These are phyloP conservation scores for Coemansia sp. DNA, from an alignment of 192 early-diverging fungal genomes.

Conservation along the genomic window DNA sequence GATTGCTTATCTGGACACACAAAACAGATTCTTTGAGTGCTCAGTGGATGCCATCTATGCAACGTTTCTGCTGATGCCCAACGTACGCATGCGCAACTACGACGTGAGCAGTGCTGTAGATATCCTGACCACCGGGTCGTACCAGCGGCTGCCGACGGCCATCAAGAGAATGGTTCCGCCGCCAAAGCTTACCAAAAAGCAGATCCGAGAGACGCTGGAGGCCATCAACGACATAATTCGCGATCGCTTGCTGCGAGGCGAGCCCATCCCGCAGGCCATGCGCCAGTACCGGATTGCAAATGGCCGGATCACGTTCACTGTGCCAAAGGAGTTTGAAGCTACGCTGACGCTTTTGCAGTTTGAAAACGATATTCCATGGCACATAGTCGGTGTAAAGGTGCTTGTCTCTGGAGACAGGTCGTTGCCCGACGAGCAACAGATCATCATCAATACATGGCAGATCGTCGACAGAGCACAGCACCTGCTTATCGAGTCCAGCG, in stretches of 20 bases:
- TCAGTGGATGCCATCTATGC: conserved; percentile 64
- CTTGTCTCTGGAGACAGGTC: conserved; percentile 56
- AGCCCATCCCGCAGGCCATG: conserved; percentile 71
- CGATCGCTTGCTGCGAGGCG: conserved; percentile 67
- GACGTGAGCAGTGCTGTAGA: conserved; percentile 84
- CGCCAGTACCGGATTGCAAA: conserved; percentile 60
- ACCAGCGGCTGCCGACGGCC: conserved; percentile 73
- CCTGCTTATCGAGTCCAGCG: conserved; percentile 26
- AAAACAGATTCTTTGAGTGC: conserved; percentile 61
- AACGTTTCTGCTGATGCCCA: conserved; percentile 53
- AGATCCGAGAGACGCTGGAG: conserved; percentile 63
- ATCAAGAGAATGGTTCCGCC: conserved; percentile 70
- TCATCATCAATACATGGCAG: conserved; percentile 34
- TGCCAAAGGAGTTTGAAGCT: conserved; percentile 60
- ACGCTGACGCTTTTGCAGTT: conserved; percentile 69
- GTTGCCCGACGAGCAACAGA: conserved; percentile 25
- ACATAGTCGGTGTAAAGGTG: conserved; percentile 68
- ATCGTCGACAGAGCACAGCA: conserved; percentile 33
- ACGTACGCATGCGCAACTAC: conserved; percentile 71
- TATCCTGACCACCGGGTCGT: conserved; percentile 81
- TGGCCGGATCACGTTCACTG: conserved; percentile 73
- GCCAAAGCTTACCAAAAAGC: conserved; percentile 56
- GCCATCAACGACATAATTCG: conserved; percentile 72
- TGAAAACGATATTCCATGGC: conserved; percentile 62
- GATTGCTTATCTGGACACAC: conserved; percentile 62